Conservation (phyloP, 768 basidiomycete genomes). For the Ephemerocybe angulata region DNA sequence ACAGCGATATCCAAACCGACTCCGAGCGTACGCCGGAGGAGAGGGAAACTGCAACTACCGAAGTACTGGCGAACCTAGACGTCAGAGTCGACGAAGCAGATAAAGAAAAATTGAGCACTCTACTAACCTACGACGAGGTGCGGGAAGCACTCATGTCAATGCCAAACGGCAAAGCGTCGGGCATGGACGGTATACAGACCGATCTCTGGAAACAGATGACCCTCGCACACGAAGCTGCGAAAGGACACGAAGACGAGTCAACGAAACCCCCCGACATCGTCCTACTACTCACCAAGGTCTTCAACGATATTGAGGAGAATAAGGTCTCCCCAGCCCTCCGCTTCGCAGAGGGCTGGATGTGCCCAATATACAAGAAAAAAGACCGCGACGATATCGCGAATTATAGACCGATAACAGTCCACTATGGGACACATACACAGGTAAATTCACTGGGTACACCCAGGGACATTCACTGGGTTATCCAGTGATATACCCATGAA, state of each 20-base stretch:
- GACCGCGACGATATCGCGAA: conserved; percentile 27
- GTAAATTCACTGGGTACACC: too few relatives aligned
- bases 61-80: not conserved
- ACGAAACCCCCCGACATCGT: conserved; percentile 10
- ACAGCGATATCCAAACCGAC: not conserved
- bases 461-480: too few relatives aligned
- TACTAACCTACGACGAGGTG: not conserved
- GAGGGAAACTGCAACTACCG: not conserved
- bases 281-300: conserved; percentile 11
- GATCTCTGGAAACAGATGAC: not conserved
- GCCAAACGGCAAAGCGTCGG: not conserved
- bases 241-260: too few relatives aligned
- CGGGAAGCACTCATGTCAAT: too few relatives aligned
- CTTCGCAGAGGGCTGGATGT: conserved; percentile 31
- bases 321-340: conserved; percentile 9
- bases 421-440: too few relatives aligned
- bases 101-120: not conserved
- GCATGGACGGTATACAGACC: not conserved
- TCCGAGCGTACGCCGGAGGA: not conserved
- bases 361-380: conserved; percentile 42
- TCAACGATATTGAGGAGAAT: conserved; percentile 26
- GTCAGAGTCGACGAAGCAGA: not conserved
- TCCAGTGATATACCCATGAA: too few relatives aligned
- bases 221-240: too few relatives aligned
- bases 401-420: conserved; percentile 35